Percentiles rank a stretch among this genome's conserved stretches.
Conservation (phyloP, 2,329 filamentous ascomycete genomes). For the Macrophomina phaseolina region DNA sequence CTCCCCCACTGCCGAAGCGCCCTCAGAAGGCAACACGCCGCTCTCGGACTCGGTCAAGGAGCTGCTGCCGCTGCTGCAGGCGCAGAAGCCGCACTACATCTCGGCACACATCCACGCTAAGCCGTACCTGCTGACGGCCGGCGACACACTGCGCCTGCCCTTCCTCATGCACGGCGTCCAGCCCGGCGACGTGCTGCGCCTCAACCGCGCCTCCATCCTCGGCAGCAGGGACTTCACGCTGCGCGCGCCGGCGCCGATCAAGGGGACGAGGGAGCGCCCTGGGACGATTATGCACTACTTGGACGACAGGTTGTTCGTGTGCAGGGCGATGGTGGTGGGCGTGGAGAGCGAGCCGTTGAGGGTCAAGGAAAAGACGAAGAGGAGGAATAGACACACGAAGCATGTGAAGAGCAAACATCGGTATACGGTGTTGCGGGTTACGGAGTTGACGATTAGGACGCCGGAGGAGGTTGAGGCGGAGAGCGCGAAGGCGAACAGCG, state of each 20-base stretch:
- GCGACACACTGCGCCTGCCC: conserved; percentile 56
- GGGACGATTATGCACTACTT: conserved; percentile 62
- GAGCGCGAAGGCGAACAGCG: conserved; percentile 32
- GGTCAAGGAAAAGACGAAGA: conserved; percentile 65
- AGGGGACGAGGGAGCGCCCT: conserved; percentile 38
- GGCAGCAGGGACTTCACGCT: conserved; percentile 91
- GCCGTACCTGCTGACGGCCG: conserved; percentile 75
- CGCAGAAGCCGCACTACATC: conserved; percentile 78
- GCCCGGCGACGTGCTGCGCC: conserved; percentile 83
- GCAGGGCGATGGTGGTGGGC: conserved; percentile 82
- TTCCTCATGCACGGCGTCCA: conserved; percentile 56
- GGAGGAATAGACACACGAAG: conserved; percentile 70
- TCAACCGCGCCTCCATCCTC: conserved; percentile 82
- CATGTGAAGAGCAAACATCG: conserved; percentile 86
- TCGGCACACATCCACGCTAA: conserved; percentile 79
- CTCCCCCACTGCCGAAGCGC: conserved; percentile 37
- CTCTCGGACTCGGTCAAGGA: conserved; percentile 63
- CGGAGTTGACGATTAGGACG: conserved; percentile 74
- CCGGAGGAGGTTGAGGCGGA: conserved; percentile 59
- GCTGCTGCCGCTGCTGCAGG: conserved; percentile 72
- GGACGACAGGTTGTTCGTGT: conserved; percentile 83
- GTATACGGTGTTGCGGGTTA: conserved; percentile 84
- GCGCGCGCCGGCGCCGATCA: conserved; percentile 56
- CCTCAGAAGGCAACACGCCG: conserved; percentile 43
- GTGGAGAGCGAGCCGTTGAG: conserved; percentile 72